phyloP scores from a whole-genome alignment of 805 yeast species.

The Saccharomycopsis sp. region DNA sequence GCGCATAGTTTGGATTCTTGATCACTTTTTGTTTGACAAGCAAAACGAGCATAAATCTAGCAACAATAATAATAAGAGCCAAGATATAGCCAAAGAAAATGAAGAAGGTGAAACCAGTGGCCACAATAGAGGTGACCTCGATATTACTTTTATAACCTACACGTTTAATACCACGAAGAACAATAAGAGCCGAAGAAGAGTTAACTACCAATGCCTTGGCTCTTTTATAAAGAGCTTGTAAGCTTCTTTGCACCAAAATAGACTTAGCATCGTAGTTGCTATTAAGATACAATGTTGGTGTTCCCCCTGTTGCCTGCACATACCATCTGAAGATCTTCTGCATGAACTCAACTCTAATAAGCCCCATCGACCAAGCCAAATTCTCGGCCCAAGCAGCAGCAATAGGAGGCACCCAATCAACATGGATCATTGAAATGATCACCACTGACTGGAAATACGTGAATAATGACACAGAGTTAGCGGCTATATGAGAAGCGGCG shows the following conservation, averaged over 20 bases:
- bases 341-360: constrained; percentile 73
- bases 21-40: constrained; percentile 43
- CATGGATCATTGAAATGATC: constrained; percentile 77
- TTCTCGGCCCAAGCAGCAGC: constrained; percentile 91
- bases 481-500: constrained; percentile 84
- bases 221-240: constrained; percentile 31
- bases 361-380: constrained; percentile 92
- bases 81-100: constrained; percentile 69
- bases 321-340: constrained; percentile 82
- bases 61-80: constrained; percentile 49
- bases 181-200: constrained; percentile 54
- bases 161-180: constrained; percentile 82
- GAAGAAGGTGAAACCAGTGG: constrained; percentile 84
- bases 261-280: constrained; percentile 46
- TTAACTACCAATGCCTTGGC: constrained; percentile 31
- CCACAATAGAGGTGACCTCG: constrained; percentile 77
- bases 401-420: constrained; percentile 83
- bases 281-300: constrained; percentile 57
- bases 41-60: constrained; percentile 46
- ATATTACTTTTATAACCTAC: constrained; percentile 70
- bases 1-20: constrained; percentile 37
- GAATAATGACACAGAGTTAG: constrained; percentile 78
- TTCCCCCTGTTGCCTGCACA: constrained; percentile 83
- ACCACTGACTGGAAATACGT: constrained; percentile 85
- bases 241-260: constrained; percentile 68